These are phyloP conservation scores for Syncephalastrum contaminatum DNA, from an alignment of 371 early-diverging fungal species.

Conservation along the genomic window DNA sequence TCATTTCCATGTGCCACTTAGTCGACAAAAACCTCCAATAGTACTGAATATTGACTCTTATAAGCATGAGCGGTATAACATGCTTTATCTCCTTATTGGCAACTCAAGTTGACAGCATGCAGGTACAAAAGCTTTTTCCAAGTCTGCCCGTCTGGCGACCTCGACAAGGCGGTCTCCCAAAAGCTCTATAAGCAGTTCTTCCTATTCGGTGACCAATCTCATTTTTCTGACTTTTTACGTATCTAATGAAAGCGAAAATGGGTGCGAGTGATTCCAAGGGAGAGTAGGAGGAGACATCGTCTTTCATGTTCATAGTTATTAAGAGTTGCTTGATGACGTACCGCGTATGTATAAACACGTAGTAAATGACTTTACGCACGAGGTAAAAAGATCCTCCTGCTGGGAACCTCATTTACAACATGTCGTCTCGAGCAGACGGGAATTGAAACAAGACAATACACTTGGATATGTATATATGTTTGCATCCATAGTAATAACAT, in stretches of 20 bases:
- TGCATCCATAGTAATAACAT: no score
- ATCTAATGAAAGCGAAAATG: slow-evolving; percentile 85
- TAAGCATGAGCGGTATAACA: no score
- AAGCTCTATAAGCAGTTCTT: slow-evolving; percentile 95
- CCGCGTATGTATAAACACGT: no score
- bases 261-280: slow-evolving; percentile 91
- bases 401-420: no score
- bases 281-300: no score
- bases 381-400: no score
- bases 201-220: slow-evolving; percentile 90
- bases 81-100: background rate
- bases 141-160: slow-evolving; percentile 85
- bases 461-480: no score
- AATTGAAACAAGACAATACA: no score
- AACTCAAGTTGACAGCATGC: background rate
- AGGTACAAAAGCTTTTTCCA: slow-evolving; percentile 93
- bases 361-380: no score
- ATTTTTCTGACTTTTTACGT: slow-evolving; percentile 88
- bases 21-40: slow-evolving; percentile 92
- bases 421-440: no score
- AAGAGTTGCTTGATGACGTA: no score
- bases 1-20: slow-evolving; percentile 23
- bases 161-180: slow-evolving; percentile 83
- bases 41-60: slow-evolving; percentile 35
- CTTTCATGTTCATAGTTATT: no score